Evolutionary conservation across 805 yeast genomes (phyloP), one percentile per base, ranked within the genome.

Genomic region (Sugiyamaella qingdaonensis): DNA sequence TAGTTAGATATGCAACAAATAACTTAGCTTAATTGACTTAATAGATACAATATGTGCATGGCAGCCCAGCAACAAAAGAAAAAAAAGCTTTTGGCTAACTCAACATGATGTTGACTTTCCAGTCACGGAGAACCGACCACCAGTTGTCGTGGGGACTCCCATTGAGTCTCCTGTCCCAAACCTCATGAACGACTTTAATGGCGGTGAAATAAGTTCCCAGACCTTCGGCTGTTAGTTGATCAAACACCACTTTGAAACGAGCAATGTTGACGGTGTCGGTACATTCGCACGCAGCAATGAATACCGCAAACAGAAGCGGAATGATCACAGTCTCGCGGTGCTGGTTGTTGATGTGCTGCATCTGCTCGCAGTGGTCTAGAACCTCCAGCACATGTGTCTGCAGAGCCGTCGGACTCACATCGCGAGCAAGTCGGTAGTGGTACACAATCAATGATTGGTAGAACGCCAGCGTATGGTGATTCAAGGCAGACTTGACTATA

Each of bases 271-370:
- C 60, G 4, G 84, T 53, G 8, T 53, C 79, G 54, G 79, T 77
- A 10, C 90, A 85, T 56, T 86, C 89, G 62, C 94, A 85, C 0
- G 95, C 96, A 1, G 92, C 90, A 43, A 89, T 84, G 60, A 89
- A 89, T 0, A 94, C 95, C 63, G 86, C 92, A 94, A 96, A 89
- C 61, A 88, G 82, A 33, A 88, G 71, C 2, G 97, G 96, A 34
- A 85, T 80, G 48, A 81, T 81, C 18, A 85, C 78, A 0, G 84
- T 81, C 24, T 79, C 82, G 18, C 75, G 69, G 14, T 71, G 67
- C 2, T 58, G 57, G 5, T 78, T 77, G 33, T 84, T 81, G 47
- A 87, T 70, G 39, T 67, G 64, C 53, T 82, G 86, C 52, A 89
- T 78, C 52, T 76, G 73, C 61, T 84, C 81, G 58, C 88, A 70